Conservation (phyloP, 2,329 filamentous ascomycete genomes). For the Penicillium sp. region DNA sequence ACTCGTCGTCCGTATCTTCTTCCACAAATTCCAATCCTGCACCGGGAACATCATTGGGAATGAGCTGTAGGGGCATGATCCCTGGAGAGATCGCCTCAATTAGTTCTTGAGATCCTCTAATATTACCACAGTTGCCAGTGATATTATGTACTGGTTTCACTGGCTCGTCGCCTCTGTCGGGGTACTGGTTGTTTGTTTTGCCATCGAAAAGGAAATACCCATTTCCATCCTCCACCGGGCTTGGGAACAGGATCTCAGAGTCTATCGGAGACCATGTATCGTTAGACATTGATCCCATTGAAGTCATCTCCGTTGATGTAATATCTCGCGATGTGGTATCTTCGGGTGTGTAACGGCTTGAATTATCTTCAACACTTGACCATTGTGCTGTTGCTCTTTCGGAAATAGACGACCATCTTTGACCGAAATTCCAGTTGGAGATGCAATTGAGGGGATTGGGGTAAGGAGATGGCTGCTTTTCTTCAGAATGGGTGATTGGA, state of each 20-base stretch:
- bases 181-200: slow-evolving; percentile 24
- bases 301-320: slow-evolving; percentile 3
- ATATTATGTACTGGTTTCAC: slow-evolving; percentile 20
- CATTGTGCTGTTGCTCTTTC: neutral
- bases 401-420: neutral
- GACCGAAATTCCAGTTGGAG: neutral
- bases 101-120: slow-evolving; percentile 13
- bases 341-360: slow-evolving; percentile 10
- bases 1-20: slow-evolving; percentile 7
- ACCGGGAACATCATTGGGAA: neutral
- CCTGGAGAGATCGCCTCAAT: slow-evolving; percentile 15
- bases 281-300: slow-evolving; percentile 12
- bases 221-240: slow-evolving; percentile 13
- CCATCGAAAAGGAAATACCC: slow-evolving; percentile 32
- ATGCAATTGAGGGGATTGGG: neutral
- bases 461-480: neutral
- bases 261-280: slow-evolving; percentile 20
- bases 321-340: slow-evolving; percentile 15
- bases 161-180: slow-evolving; percentile 25
- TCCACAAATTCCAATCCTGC: neutral
- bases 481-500: neutral
- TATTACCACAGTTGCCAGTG: slow-evolving; percentile 16
- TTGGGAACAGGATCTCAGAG: slow-evolving; percentile 21
- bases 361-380: slow-evolving; percentile 1
- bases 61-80: neutral